Evolutionary conservation across 192 early-diverging fungal species (phyloP).

Genomic region (Coemansia sp.): DNA sequence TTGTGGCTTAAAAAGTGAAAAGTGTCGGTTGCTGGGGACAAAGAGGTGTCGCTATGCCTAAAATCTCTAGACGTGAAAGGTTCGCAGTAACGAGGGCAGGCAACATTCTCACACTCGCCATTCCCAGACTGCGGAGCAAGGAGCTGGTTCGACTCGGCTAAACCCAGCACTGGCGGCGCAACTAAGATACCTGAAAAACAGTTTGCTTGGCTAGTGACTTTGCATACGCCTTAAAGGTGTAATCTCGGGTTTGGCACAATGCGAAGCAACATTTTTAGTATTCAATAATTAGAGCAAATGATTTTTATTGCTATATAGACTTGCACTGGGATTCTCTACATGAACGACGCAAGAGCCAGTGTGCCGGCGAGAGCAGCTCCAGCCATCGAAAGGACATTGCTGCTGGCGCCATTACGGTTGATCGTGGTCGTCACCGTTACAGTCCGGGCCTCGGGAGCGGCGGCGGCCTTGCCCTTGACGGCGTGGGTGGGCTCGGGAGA

Average conservation of each 20-base stretch:
- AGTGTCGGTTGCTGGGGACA: not conserved
- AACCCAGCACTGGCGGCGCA: no score
- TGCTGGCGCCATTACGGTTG: conserved; percentile 25
- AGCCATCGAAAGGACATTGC: conserved; percentile 42
- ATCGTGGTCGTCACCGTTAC: conserved; percentile 46
- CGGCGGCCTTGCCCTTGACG: conserved; percentile 25
- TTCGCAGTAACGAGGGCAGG: no score
- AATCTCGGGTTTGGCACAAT: no score
- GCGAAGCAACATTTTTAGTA: no score
- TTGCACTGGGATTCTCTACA: conserved; percentile 9
- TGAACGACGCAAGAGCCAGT: conserved; percentile 48
- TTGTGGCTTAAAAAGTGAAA: not conserved
- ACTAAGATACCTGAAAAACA: no score
- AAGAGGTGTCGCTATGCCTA: not conserved
- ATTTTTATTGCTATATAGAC: not conserved
- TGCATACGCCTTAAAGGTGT: no score
- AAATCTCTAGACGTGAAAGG: no score
- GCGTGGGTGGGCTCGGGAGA: conserved; percentile 26
- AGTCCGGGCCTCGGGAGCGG: conserved; percentile 38
- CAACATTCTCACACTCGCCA: not conserved
- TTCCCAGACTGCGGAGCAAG: not conserved
- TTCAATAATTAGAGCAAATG: not conserved
- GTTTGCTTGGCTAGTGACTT: no score
- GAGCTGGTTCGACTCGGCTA: no score
- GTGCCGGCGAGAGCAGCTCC: conserved; percentile 50